Percentiles rank a stretch among this genome's conserved stretches.
phyloP scores from a whole-genome alignment of 2,329 filamentous ascomycete genomes.

The Paecilomyces dactylethromorphus region DNA sequence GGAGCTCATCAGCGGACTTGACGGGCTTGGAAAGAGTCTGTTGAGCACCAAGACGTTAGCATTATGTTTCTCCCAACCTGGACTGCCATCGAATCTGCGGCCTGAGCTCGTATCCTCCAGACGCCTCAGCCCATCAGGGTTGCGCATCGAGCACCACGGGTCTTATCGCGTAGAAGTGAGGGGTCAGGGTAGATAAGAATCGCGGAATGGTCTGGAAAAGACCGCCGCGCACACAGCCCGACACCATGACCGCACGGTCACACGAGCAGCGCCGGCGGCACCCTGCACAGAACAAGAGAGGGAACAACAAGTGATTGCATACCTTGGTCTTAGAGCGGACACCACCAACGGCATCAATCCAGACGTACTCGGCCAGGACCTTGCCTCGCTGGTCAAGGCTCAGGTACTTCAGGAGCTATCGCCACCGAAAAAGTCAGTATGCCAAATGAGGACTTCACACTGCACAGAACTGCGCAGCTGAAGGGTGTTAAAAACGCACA shows the following conservation, averaged over 20 bases:
- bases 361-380: constrained; percentile 94
- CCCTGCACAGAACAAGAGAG: neutral
- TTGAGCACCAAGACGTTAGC: constrained; percentile 1
- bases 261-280: neutral
- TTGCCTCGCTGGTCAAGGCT: constrained; percentile 80
- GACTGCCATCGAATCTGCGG: neutral
- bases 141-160: neutral
- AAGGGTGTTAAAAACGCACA: constrained; percentile 25
- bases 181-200: neutral
- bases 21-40: constrained; percentile 60
- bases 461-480: neutral
- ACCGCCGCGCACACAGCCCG: neutral
- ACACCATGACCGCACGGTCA: neutral
- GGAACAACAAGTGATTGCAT: constrained; percentile 38
- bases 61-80: neutral
- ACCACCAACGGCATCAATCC: constrained; percentile 79
- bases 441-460: constrained; percentile 7
- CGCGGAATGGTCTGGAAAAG: neutral
- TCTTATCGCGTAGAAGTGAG: neutral
- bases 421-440: constrained; percentile 35
- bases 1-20: constrained; percentile 56
- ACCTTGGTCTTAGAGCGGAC: constrained; percentile 95
- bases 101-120: neutral
- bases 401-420: constrained; percentile 85
- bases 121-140: neutral